Percentiles rank a stretch among this genome's conserved stretches.
phyloP scores from a whole-genome alignment of 495 filamentous ascomycete genomes.

The Aspergillus diversus region DNA sequence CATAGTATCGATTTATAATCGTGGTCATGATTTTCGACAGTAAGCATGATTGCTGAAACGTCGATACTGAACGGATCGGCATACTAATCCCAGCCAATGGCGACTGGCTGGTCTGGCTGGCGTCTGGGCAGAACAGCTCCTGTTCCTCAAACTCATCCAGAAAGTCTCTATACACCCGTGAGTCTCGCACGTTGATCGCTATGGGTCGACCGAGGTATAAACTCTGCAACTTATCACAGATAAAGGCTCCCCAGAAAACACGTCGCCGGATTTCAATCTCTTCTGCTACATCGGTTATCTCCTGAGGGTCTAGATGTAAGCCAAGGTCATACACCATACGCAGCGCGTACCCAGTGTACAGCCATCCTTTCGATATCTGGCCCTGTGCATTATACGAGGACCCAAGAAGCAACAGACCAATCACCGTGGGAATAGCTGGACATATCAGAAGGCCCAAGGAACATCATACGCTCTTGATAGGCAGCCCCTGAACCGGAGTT shows the following conservation, averaged over 20 bases:
- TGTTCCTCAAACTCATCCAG: constrained; percentile 34
- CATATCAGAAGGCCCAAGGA: not conserved
- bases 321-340: constrained; percentile 34
- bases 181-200: constrained; percentile 22
- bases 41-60: not conserved
- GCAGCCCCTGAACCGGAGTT: too few relatives aligned
- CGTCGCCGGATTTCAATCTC: constrained; percentile 41
- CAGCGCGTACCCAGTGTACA: constrained; percentile 38
- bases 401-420: not conserved
- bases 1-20: not conserved
- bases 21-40: not conserved
- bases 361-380: constrained; percentile 25
- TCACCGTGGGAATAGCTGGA: not conserved
- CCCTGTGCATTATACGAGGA: not conserved
- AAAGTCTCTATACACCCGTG: constrained; percentile 23
- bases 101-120: not conserved
- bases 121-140: constrained; percentile 19
- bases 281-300: constrained; percentile 28
- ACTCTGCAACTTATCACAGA: constrained; percentile 41
- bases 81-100: not conserved
- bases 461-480: too few relatives aligned
- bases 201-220: constrained; percentile 38
- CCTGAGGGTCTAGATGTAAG: constrained; percentile 5
- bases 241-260: constrained; percentile 46
- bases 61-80: not conserved